Percentiles rank a stretch among this genome's conserved stretches.
Evolutionary conservation across 75 land plant genomes (phyloP).

Genomic region (Pinus albicaulis): DNA sequence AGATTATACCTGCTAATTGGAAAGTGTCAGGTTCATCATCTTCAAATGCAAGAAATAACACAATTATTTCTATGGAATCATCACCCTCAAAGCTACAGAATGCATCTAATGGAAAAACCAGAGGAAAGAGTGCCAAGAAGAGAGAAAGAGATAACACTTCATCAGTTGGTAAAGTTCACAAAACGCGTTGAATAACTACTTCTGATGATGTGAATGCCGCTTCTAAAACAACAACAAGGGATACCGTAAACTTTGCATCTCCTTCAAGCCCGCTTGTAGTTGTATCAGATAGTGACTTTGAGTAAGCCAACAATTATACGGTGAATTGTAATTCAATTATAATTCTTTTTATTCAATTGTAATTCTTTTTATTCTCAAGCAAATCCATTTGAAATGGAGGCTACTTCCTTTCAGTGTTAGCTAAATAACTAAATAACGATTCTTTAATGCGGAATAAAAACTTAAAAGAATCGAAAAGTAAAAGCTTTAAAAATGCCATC

Average conservation of each 20-base stretch:
- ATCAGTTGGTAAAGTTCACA: neutral
- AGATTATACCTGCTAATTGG: conserved; percentile 7
- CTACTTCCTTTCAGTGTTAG: no score
- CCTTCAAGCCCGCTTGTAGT: conserved; percentile 2
- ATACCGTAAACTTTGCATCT: neutral
- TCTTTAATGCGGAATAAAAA: no score
- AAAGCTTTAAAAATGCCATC: no score
- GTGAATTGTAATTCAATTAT: no score
- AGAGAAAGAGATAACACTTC: neutral
- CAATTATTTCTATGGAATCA: neutral
- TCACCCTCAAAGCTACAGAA: neutral
- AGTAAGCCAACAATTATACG: neutral
- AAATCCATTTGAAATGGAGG: no score
- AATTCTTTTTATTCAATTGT: no score
- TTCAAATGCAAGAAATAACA: neutral
- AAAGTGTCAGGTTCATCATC: neutral
- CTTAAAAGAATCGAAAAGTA: no score
- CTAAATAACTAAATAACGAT: no score
- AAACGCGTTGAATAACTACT: neutral
- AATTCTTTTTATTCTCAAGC: no score
- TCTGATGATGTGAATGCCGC: neutral
- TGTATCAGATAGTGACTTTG: conserved; percentile 9
- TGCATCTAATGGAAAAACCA: neutral
- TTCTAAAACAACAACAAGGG: neutral
- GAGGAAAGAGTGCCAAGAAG: conserved; percentile 4